phyloP scores from a whole-genome alignment of 805 yeast species.

The Saturnispora zaruensis region DNA sequence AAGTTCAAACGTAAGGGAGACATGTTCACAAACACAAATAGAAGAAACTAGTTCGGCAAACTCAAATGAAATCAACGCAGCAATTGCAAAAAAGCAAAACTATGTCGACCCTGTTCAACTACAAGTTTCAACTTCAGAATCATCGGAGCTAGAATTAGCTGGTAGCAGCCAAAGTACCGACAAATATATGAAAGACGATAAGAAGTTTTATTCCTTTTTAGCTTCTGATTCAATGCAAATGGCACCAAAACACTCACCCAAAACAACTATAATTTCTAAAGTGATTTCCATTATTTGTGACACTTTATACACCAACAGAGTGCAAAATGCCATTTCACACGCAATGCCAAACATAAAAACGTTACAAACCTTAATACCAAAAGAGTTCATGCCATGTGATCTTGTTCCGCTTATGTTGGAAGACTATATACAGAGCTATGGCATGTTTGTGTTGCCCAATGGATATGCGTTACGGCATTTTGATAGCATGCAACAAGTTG shows the following conservation, averaged over 20 bases:
- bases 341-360: background rate
- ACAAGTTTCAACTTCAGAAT: background rate
- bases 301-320: background rate
- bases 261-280: background rate
- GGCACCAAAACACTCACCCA: background rate
- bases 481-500: background rate
- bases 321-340: background rate
- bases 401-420: background rate
- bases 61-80: background rate
- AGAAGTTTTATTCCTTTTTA: background rate
- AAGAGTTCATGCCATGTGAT: background rate
- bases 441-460: constrained; percentile 8
- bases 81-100: background rate
- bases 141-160: background rate
- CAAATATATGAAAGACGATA: background rate
- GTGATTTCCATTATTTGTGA: constrained; percentile 2
- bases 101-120: background rate
- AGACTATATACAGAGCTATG: constrained; percentile 1
- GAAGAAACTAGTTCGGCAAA: background rate
- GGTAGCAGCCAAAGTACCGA: background rate
- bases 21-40: background rate
- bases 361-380: background rate
- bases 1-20: background rate
- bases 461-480: background rate
- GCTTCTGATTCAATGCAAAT: background rate